phyloP scores from a whole-genome alignment of 768 basidiomycete species.

The Suillus subluteus region DNA sequence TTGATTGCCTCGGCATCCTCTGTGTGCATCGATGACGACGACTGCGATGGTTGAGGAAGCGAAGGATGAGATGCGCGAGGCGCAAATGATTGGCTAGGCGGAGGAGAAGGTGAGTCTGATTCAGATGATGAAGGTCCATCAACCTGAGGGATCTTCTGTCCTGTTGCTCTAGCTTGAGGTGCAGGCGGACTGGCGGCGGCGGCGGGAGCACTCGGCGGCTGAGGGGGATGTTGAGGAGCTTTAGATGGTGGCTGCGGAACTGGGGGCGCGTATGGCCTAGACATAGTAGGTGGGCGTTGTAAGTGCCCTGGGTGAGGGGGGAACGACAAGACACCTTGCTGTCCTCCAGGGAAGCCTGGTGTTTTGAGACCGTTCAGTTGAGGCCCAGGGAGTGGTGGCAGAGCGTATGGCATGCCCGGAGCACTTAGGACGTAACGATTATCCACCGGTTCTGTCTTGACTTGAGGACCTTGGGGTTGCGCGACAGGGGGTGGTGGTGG shows the following conservation, averaged over 20 bases:
- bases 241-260: constrained; percentile 20
- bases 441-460: constrained; percentile 79
- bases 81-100: constrained; percentile 62
- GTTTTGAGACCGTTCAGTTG: constrained; percentile 58
- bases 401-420: constrained; percentile 50
- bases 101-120: constrained; percentile 72
- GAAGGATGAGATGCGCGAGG: constrained; percentile 77
- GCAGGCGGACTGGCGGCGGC: constrained; percentile 12
- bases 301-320: constrained; percentile 39
- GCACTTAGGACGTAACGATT: constrained; percentile 62
- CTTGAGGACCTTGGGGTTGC: constrained; percentile 43
- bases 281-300: constrained; percentile 20
- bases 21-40: constrained; percentile 38
- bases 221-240: constrained; percentile 20
- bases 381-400: constrained; percentile 69
- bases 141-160: constrained; percentile 67
- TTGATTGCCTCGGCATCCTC: constrained; percentile 88
- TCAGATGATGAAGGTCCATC: constrained; percentile 75
- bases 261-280: constrained; percentile 30
- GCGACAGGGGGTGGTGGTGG: constrained; percentile 35
- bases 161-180: background rate
- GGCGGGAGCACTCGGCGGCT: constrained; percentile 23
- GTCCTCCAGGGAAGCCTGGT: constrained; percentile 57
- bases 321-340: constrained; percentile 62
- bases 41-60: constrained; percentile 62